These are phyloP conservation scores for Isoetes engelmannii DNA, from an alignment of 83 land plant species.

Conservation along the genomic window DNA sequence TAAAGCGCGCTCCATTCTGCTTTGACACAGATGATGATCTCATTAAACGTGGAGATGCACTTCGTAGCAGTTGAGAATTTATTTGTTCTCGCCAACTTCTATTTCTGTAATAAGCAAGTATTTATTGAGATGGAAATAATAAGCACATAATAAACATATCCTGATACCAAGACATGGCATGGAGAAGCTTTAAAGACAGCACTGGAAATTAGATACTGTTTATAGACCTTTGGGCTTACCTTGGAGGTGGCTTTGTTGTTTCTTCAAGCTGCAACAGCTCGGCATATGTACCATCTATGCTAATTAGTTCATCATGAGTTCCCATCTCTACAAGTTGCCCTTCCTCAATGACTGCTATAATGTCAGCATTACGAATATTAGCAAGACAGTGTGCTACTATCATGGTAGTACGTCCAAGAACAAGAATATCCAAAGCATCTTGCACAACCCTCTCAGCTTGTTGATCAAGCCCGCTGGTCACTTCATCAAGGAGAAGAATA, in stretches of 20 bases:
- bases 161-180: too few species aligned
- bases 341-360: slow-evolving; percentile 97
- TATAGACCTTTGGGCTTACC: slow-evolving; percentile 28
- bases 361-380: slow-evolving; percentile 87
- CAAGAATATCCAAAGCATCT: slow-evolving; percentile 83
- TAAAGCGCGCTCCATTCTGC: slow-evolving; percentile 35
- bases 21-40: slow-evolving; percentile 87
- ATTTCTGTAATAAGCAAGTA: not conserved
- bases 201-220: too few species aligned
- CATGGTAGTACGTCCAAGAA: slow-evolving; percentile 85
- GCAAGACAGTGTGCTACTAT: slow-evolving; percentile 90
- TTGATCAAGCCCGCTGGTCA: slow-evolving; percentile 88
- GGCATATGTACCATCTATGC: slow-evolving; percentile 77
- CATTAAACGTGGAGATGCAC: slow-evolving; percentile 54
- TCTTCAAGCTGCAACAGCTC: slow-evolving; percentile 90
- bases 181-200: too few species aligned
- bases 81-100: slow-evolving; percentile 6
- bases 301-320: slow-evolving; percentile 87
- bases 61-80: slow-evolving; percentile 10
- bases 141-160: too few species aligned
- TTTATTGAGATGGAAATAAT: too few species aligned
- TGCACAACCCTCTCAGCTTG: slow-evolving; percentile 92
- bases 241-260: slow-evolving; percentile 84
- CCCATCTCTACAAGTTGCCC: slow-evolving; percentile 98
- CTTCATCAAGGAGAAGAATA: slow-evolving; percentile 95